Conservation (phyloP, 2,329 filamentous ascomycete genomes). For the Aureobasidium melanogenum region DNA sequence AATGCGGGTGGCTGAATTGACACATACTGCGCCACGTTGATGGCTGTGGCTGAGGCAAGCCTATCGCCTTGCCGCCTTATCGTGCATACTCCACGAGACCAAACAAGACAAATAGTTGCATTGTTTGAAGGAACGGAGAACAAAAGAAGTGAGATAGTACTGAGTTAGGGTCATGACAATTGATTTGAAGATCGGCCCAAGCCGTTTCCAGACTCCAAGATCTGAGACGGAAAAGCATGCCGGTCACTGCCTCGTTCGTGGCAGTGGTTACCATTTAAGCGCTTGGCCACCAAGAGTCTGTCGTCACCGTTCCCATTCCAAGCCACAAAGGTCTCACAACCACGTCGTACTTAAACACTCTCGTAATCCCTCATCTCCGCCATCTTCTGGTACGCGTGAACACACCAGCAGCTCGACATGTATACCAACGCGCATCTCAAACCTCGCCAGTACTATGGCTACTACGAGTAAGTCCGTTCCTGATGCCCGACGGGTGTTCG, state of each 20-base stretch:
- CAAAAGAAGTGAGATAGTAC: not conserved
- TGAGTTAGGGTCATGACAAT: not conserved
- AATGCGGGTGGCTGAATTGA: not conserved
- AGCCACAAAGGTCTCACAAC: conserved; percentile 7
- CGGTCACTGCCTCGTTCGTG: conserved; percentile 5
- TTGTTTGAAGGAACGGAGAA: not conserved
- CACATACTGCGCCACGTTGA: not conserved
- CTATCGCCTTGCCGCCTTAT: not conserved
- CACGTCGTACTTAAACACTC: not conserved
- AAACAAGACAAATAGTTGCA: not conserved
- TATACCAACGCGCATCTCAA: conserved; percentile 7
- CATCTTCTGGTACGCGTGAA: not conserved
- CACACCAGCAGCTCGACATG: not conserved
- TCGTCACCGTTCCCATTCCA: not conserved
- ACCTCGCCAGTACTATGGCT: conserved; percentile 1
- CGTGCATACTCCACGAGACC: not conserved
- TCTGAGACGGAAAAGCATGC: not conserved
- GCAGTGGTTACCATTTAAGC: not conserved
- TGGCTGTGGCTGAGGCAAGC: not conserved
- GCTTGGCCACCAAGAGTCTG: not conserved
- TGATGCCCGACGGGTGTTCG: not conserved
- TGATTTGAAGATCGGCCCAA: not conserved
- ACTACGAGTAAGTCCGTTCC: conserved; percentile 1
- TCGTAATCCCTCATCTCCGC: not conserved
- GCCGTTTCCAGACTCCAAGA: not conserved